Conservation (phyloP, 2,329 filamentous ascomycete genomes). For the Hypoxylon sp. region DNA sequence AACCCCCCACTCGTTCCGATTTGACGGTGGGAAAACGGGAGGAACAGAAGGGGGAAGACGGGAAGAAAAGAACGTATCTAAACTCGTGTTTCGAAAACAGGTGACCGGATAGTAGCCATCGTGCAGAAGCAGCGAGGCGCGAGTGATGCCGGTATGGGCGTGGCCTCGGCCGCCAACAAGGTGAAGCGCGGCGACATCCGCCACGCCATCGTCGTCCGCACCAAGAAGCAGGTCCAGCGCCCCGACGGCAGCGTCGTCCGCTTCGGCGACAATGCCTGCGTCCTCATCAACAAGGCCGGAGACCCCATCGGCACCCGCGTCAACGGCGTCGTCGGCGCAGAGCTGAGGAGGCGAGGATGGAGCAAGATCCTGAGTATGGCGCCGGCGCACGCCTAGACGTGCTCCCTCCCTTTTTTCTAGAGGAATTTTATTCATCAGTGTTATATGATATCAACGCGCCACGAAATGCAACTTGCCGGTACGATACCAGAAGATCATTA, state of each 20-base stretch:
- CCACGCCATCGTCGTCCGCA: constrained; percentile 94
- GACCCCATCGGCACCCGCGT: constrained; percentile 93
- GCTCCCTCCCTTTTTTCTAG: too few relatives aligned
- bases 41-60: too few relatives aligned
- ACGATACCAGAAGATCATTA: neutral
- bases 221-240: constrained; percentile 84
- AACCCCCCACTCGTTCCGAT: neutral
- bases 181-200: constrained; percentile 96
- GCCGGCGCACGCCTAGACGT: constrained; percentile 67
- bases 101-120: constrained; percentile 95
- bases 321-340: constrained; percentile 89
- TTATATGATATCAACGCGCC: neutral
- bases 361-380: constrained; percentile 97
- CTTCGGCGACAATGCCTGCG: constrained; percentile 98
- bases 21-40: too few relatives aligned
- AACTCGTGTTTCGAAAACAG: constrained; percentile 55
- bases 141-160: constrained; percentile 74
- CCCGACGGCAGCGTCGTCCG: constrained; percentile 88
- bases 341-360: constrained; percentile 93
- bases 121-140: constrained; percentile 94
- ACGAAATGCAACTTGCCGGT: neutral
- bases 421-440: neutral
- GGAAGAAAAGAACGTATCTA: too few relatives aligned
- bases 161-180: constrained; percentile 81
- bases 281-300: constrained; percentile 94